Percentiles rank a stretch among this genome's conserved stretches.
Conservation (phyloP, 2,329 filamentous ascomycete genomes). For the Trichoderma asperellum region DNA sequence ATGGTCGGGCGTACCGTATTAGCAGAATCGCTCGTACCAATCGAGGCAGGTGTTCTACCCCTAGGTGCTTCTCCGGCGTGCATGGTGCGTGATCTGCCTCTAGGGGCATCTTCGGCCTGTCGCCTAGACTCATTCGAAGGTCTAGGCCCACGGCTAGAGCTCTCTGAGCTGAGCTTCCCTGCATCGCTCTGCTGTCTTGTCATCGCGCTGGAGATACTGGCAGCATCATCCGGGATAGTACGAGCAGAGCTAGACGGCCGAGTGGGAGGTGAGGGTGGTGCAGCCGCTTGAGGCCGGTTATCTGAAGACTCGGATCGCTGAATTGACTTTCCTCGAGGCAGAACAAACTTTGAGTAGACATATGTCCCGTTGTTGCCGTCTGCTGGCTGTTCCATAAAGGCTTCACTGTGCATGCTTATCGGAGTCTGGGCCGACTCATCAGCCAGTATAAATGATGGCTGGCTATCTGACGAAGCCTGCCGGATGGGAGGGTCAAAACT, state of each 20-base stretch:
- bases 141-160: constrained; percentile 44
- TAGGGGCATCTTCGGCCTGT: constrained; percentile 53
- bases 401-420: constrained; percentile 72
- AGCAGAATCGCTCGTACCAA: constrained; percentile 57
- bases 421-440: constrained; percentile 71
- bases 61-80: constrained; percentile 46
- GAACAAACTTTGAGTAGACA: constrained; percentile 80
- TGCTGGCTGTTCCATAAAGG: constrained; percentile 60
- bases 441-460: constrained; percentile 64
- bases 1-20: constrained; percentile 53
- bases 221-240: constrained; percentile 45
- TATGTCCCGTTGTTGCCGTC: constrained; percentile 68
- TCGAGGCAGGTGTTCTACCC: constrained; percentile 52
- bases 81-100: constrained; percentile 51
- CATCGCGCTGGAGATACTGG: constrained; percentile 39
- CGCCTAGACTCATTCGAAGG: constrained; percentile 51
- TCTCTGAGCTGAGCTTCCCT: constrained; percentile 55
- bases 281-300: constrained; percentile 49
- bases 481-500: constrained; percentile 61
- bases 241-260: constrained; percentile 59
- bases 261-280: constrained; percentile 65
- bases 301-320: constrained; percentile 69
- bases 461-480: constrained; percentile 69
- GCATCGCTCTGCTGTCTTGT: constrained; percentile 55
- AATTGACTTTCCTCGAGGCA: constrained; percentile 80